phyloP scores from a whole-genome alignment of 352 stramenopile genomes.

The Phytophthora litchii region DNA sequence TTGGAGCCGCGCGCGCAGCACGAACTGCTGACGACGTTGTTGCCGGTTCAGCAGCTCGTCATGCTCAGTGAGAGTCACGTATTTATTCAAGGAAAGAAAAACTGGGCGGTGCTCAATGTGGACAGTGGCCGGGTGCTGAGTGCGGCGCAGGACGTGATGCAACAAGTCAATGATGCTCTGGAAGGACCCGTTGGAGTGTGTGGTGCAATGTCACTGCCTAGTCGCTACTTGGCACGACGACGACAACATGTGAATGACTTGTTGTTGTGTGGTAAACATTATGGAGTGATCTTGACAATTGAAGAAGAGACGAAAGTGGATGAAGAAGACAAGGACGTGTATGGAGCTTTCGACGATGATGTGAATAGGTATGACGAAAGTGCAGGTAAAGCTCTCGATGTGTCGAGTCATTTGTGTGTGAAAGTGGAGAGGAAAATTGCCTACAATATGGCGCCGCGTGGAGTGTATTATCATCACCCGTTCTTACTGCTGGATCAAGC shows the following conservation, averaged over 20 bases:
- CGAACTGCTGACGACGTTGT: conserved; percentile 47
- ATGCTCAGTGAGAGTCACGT: conserved; percentile 72
- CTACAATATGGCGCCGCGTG: conserved; percentile 52
- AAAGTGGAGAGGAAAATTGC: conserved; percentile 53
- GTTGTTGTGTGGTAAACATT: conserved; percentile 65
- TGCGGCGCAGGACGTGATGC: conserved; percentile 25
- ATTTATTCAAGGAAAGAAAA: conserved; percentile 67
- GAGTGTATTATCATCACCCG: conserved; percentile 64
- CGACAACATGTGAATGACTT: conserved; percentile 49
- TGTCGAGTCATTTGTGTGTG: conserved; percentile 50
- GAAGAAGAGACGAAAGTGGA: conserved; percentile 22
- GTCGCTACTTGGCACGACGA: conserved; percentile 32
- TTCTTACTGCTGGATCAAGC: conserved; percentile 69
- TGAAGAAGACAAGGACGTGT: conserved; percentile 21
- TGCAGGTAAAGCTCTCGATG: conserved; percentile 34
- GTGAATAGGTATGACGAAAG: conserved; percentile 11
- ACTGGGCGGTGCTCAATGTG: conserved; percentile 68
- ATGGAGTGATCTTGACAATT: conserved; percentile 56
- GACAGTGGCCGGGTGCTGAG: conserved; percentile 60
- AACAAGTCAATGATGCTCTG: conserved; percentile 31
- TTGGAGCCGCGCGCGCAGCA: conserved; percentile 64
- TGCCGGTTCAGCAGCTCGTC: conserved; percentile 61
- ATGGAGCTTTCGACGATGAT: conserved; percentile 33
- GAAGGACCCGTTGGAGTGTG: conserved; percentile 34
- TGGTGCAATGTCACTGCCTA: conserved; percentile 47